phyloP scores from a whole-genome alignment of 1,139 yeast genomes.

The Chernovozyma aurita region DNA sequence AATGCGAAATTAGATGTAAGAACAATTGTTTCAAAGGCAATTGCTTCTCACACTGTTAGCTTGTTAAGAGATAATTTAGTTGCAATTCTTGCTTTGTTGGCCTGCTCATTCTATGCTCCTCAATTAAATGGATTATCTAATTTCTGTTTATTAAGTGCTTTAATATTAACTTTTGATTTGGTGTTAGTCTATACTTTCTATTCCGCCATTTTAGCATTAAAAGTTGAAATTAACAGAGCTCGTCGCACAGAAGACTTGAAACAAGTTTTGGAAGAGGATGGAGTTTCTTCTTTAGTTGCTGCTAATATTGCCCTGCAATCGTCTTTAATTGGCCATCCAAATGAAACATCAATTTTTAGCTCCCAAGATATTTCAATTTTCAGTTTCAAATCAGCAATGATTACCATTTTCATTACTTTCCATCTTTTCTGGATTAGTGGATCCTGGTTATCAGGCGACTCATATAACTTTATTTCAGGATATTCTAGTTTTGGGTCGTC shows the following conservation, averaged over 20 bases:
- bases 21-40: conserved; percentile 52
- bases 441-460: conserved; percentile 52
- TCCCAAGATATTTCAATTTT: conserved; percentile 37
- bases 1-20: conserved; percentile 37
- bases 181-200: conserved; percentile 77
- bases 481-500: conserved; percentile 17
- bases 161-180: conserved; percentile 71
- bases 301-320: conserved; percentile 49
- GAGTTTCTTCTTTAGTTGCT: conserved; percentile 71
- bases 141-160: conserved; percentile 75
- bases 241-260: conserved; percentile 79
- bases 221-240: conserved; percentile 85
- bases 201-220: conserved; percentile 80
- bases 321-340: conserved; percentile 44
- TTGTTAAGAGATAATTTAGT: conserved; percentile 77
- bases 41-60: conserved; percentile 62
- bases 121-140: conserved; percentile 73
- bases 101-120: conserved; percentile 65
- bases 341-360: conserved; percentile 21
- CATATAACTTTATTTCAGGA: conserved; percentile 24
- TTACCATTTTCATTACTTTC: conserved; percentile 64
- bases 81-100: conserved; percentile 68
- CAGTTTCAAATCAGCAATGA: conserved; percentile 61
- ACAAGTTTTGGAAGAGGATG: conserved; percentile 90
- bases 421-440: conserved; percentile 75